Evolutionary conservation across 2,329 filamentous ascomycete species (phyloP).

Genomic region (Fusarium sp.): DNA sequence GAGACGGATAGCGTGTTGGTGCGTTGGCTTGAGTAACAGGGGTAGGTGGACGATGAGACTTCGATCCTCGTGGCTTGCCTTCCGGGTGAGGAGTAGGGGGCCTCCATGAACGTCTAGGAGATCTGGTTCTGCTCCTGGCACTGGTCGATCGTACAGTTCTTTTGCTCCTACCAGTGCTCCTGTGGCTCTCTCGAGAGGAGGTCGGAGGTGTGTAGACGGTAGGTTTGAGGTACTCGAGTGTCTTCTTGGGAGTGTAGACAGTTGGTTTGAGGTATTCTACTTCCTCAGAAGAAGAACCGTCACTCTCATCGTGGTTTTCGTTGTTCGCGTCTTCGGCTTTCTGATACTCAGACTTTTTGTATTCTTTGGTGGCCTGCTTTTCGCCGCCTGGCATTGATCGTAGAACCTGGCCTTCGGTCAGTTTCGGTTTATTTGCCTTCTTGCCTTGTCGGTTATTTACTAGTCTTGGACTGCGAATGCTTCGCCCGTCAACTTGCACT

Average conservation of each 20-base stretch:
- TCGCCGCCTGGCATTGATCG: neutral
- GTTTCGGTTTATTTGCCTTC: neutral
- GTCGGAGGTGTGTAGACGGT: slow-evolving; percentile 33
- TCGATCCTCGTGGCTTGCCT: slow-evolving; percentile 12
- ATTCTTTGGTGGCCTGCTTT: neutral
- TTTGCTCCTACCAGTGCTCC: neutral
- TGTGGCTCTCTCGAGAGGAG: slow-evolving; percentile 8
- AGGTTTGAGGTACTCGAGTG: slow-evolving; percentile 26
- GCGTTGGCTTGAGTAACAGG: neutral
- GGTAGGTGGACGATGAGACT: neutral
- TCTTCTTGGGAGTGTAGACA: slow-evolving; percentile 29
- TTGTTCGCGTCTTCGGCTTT: neutral
- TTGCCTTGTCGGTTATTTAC: slow-evolving; percentile 2
- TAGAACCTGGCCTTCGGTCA: neutral
- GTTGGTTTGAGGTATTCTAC: slow-evolving; percentile 25
- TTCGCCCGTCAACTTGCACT: slow-evolving; percentile 7
- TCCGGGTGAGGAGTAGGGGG: slow-evolving; percentile 36
- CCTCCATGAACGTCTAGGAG: slow-evolving; percentile 16
- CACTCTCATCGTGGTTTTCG: neutral
- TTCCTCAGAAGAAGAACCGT: neutral
- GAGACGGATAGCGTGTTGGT: neutral
- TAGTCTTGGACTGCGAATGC: neutral
- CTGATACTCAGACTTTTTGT: neutral
- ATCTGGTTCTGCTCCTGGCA: slow-evolving; percentile 2
- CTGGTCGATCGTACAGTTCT: neutral